Evolutionary conservation across 257 asterid species (phyloP).

Genomic region (Solanum paucissectum): DNA sequence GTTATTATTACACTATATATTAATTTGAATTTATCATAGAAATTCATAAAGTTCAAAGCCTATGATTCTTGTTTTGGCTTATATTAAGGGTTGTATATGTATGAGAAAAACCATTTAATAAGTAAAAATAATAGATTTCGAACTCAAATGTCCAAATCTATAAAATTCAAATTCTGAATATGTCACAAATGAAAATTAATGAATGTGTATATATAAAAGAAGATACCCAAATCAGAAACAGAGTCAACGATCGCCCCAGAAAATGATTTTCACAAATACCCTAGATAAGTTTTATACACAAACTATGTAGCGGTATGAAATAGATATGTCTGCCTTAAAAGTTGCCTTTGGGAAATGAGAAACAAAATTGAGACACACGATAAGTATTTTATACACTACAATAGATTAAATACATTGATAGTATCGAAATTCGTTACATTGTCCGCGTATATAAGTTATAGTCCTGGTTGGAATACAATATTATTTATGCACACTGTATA

Average conservation of each 20-base stretch:
- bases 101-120: not conserved
- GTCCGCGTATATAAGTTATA: not conserved
- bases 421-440: not conserved
- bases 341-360: not conserved
- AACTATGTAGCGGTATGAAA: too few relatives aligned
- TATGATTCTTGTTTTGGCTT: not conserved
- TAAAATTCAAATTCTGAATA: too few relatives aligned
- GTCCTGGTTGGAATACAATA: not conserved
- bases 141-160: not conserved
- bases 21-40: accelerated
- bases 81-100: not conserved
- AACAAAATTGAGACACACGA: too few relatives aligned
- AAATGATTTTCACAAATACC: not conserved
- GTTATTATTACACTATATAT: not conserved
- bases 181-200: too few relatives aligned
- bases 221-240: not conserved
- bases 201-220: not conserved
- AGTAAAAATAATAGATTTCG: not conserved
- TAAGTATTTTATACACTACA: not conserved
- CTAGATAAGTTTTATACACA: too few relatives aligned
- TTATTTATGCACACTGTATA: not conserved
- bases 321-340: not conserved
- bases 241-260: not conserved
- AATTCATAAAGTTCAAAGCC: not conserved
- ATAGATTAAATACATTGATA: not conserved